Evolutionary conservation across 2,329 filamentous ascomycete species (phyloP), one percentile per base, ranked within the genome.

Genomic region (Paradendryphiella salina): DNA sequence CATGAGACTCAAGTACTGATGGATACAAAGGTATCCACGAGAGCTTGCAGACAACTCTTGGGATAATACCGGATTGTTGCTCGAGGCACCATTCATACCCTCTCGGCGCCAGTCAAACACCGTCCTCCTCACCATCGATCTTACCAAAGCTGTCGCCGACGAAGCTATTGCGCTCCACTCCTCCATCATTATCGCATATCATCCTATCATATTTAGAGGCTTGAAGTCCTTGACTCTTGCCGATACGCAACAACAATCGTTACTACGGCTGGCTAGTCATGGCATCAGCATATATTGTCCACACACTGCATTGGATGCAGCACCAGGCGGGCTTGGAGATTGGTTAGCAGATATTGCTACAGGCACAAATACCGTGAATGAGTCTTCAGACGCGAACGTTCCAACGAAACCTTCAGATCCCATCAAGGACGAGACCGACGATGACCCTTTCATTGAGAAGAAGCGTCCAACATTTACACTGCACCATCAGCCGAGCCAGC

Each of bases 201-300:
- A 99, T 75, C 94, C 94, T 17, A 94, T 97, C 71, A 97, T 99
- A 70, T 99, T 99, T 79, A 85, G 89, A 40, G 89, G 89, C 45
- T 81, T 99, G 61, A 99, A 96, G 76, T 87, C 89, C 58, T 79
- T 99, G 69, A 96, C 90, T 28, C 82, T 91, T 39, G 81, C 82
- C 55, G 89, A 99, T 69, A 83, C 90, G 8, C 94, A 97, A 73
- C 94, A 99, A 71, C 82, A 86, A 35, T 89, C 89, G 5, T 83
- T 99, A 26, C 80, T 99, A 3, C 83, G 87, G 36, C 82, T 99
- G 10, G 88, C 87, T 38, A 88, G 89, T 57, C 85, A 89, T 71
- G 92, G 93, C 29, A 90, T 99, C 65, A 95, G 91, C 59, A 91
- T 99, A 49, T 99, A 97, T 78, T 91, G 88, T 59, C 94, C 94